A percentile compares a stretch with the other conserved stretches of the same genome.
Conservation (phyloP, 2,329 filamentous ascomycete genomes). For the Colletotrichum sp. region DNA sequence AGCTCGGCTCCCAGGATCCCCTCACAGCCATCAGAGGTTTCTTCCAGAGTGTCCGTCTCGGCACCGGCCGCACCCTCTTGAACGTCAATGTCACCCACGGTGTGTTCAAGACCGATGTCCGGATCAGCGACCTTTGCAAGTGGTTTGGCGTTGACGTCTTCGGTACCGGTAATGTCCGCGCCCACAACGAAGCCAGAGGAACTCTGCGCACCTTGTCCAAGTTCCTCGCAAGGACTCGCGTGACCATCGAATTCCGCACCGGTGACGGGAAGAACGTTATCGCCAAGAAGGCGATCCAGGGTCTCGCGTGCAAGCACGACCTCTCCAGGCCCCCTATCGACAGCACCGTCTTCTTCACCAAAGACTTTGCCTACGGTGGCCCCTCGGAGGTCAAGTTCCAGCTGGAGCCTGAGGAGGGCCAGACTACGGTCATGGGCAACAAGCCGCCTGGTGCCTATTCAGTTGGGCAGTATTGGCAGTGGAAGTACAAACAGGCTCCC, state of each 20-base stretch:
- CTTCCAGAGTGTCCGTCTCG: constrained; percentile 59
- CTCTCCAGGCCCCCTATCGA: background rate
- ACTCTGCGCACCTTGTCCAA: constrained; percentile 36
- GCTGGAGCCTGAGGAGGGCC: constrained; percentile 23
- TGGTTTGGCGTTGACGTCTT: constrained; percentile 14
- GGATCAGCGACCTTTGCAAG: constrained; percentile 29
- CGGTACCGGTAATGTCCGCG: background rate
- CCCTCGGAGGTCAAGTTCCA: constrained; percentile 36
- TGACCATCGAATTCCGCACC: constrained; percentile 36
- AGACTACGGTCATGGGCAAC: constrained; percentile 22
- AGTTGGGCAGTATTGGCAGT: constrained; percentile 49
- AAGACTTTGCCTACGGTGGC: constrained; percentile 18
- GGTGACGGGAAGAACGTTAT: constrained; percentile 20
- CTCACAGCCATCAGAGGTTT: constrained; percentile 56
- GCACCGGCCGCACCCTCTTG: constrained; percentile 58
- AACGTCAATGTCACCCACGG: constrained; percentile 62
- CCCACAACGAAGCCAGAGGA: background rate
- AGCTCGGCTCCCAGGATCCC: constrained; percentile 32
- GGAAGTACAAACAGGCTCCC: constrained; percentile 28
- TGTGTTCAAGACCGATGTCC: constrained; percentile 50
- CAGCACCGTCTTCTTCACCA: background rate
- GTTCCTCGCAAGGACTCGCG: constrained; percentile 43
- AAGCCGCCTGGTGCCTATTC: constrained; percentile 29
- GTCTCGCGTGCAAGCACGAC: constrained; percentile 24
- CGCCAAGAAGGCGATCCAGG: constrained; percentile 28